phyloP scores from a whole-genome alignment of 2,329 filamentous ascomycete genomes.

The Pyrenophora tritici-repentis region DNA sequence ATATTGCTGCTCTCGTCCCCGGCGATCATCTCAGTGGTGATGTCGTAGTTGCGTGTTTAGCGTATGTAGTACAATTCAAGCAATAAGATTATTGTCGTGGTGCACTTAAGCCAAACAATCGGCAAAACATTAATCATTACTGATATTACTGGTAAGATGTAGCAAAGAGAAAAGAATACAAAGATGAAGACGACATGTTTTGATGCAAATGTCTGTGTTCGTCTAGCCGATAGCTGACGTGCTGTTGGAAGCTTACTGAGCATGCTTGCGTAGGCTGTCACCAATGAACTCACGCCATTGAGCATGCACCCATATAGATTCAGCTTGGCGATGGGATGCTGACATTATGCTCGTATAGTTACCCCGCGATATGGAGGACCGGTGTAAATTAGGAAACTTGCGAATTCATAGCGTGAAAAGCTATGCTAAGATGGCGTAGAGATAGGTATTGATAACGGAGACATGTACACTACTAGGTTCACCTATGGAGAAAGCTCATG shows the following conservation, averaged over 20 bases:
- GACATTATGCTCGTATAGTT: slow-evolving; percentile 4
- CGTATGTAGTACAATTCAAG: too few species aligned
- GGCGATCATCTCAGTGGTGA: slow-evolving; percentile 2
- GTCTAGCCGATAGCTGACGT: slow-evolving; percentile 16
- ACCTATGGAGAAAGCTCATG: neutral
- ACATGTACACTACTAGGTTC: neutral
- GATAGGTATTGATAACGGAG: neutral
- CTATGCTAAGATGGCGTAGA: neutral
- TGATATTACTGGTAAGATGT: too few species aligned
- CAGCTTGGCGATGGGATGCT: slow-evolving; percentile 5
- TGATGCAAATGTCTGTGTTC: slow-evolving; percentile 16
- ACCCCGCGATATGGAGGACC: neutral
- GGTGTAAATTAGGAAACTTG: neutral
- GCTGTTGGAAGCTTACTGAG: slow-evolving; percentile 24
- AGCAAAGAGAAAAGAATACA: neutral
- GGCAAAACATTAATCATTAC: too few species aligned
- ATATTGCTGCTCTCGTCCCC: slow-evolving; percentile 13
- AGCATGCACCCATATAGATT: neutral
- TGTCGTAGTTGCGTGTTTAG: too few species aligned
- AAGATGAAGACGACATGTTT: neutral
- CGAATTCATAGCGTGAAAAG: neutral
- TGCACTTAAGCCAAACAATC: too few species aligned
- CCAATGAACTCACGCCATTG: slow-evolving; percentile 9
- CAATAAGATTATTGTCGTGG: too few species aligned
- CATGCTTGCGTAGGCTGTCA: slow-evolving; percentile 9